Percentiles rank a stretch among this genome's conserved stretches.
phyloP scores from a whole-genome alignment of 2,329 filamentous ascomycete genomes.

The Penicillium aurantiogriseum region DNA sequence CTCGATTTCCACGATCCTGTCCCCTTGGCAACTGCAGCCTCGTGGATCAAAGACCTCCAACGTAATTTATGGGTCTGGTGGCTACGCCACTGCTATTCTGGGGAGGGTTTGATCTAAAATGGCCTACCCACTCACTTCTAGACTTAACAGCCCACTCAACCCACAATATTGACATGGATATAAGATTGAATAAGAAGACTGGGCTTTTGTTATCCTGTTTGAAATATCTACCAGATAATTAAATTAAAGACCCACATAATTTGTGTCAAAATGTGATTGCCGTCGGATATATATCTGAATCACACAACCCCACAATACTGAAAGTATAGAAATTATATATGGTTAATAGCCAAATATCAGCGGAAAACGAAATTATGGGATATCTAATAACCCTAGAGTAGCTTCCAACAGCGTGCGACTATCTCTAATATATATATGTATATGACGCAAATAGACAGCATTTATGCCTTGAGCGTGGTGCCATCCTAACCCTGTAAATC shows the following conservation, averaged over 20 bases:
- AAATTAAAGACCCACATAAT: neutral
- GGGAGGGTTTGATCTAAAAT: neutral
- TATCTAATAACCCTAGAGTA: neutral
- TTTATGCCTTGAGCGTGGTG: neutral
- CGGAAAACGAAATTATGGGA: neutral
- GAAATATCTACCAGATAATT: neutral
- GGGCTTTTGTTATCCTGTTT: neutral
- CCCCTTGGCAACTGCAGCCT: neutral
- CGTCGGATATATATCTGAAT: neutral
- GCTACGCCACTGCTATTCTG: conserved; percentile 2
- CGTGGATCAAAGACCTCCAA: neutral
- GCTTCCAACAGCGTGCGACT: neutral
- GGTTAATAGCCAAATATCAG: neutral
- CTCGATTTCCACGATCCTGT: neutral
- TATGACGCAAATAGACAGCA: neutral
- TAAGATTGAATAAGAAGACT: neutral
- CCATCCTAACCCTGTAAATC: neutral
- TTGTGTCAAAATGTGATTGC: neutral
- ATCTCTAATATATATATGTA: neutral
- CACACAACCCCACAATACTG: neutral
- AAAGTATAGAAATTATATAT: no score
- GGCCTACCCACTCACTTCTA: conserved; percentile 4
- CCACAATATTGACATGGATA: neutral
- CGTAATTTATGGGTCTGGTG: conserved; percentile 8
- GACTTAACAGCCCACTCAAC: neutral